These are phyloP conservation scores for Dactylorhiza incarnata DNA, from an alignment of 106 monocot species.

Conservation along the genomic window DNA sequence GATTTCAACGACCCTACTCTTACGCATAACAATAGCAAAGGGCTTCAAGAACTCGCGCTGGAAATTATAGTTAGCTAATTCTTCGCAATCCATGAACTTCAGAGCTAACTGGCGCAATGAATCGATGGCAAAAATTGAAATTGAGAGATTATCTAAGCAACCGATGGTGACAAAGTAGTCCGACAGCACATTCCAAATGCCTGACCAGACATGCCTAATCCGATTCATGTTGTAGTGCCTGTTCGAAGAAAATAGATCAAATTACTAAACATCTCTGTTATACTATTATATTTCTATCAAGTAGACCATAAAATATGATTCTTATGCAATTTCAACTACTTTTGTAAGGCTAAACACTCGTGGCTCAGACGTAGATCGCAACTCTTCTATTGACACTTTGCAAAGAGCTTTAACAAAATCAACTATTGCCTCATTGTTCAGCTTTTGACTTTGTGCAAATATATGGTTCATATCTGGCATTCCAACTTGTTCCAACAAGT, in stretches of 20 bases:
- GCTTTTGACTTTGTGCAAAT: constrained; percentile 75
- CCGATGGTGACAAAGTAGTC: constrained; percentile 95
- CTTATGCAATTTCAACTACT: constrained; percentile 98
- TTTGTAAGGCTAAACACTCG: constrained; percentile 98
- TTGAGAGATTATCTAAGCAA: constrained; percentile 92
- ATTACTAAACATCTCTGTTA: neutral
- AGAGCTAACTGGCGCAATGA: constrained; percentile 93
- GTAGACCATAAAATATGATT: constrained; percentile 5
- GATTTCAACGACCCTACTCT: constrained; percentile 94
- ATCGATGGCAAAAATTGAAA: constrained; percentile 99
- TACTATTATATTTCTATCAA: neutral
- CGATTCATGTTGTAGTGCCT: constrained; percentile 99
- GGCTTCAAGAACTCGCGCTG: constrained; percentile 99
- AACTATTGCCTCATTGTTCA: constrained; percentile 90
- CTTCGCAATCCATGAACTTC: constrained; percentile 97
- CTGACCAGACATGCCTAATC: constrained; percentile 96
- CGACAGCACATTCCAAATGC: constrained; percentile 89
- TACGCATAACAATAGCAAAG: constrained; percentile 98
- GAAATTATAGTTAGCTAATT: constrained; percentile 95
- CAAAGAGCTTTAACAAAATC: constrained; percentile 98
- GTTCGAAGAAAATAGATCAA: constrained; percentile 14
- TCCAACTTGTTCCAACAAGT: constrained; percentile 87
- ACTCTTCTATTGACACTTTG: constrained; percentile 96
- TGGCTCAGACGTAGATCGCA: constrained; percentile 91
- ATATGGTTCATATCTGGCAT: constrained; percentile 85